Percentiles rank a stretch among this genome's conserved stretches.
Conservation (phyloP, 2,329 filamentous ascomycete species). For the Monosporascus sp. region DNA sequence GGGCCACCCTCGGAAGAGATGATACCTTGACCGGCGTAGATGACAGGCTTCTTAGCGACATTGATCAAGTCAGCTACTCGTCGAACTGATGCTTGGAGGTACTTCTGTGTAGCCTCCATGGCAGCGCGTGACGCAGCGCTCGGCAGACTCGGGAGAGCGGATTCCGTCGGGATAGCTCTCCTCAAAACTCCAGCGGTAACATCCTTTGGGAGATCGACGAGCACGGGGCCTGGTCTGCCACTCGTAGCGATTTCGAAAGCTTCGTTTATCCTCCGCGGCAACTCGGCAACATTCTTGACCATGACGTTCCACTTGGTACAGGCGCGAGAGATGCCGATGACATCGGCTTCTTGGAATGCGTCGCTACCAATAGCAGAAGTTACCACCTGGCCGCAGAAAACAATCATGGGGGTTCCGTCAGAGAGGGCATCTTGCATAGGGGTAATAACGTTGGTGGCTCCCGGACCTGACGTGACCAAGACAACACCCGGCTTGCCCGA, state of each 20-base stretch:
- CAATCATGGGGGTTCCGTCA: too few species aligned
- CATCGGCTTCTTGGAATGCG: slow-evolving; percentile 96
- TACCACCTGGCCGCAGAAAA: too few species aligned
- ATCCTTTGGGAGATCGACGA: slow-evolving; percentile 95
- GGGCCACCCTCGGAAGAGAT: slow-evolving; percentile 75
- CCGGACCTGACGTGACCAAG: slow-evolving; percentile 91
- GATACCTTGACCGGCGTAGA: slow-evolving; percentile 91
- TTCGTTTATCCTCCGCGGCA: slow-evolving; percentile 92
- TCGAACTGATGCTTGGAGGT: slow-evolving; percentile 67
- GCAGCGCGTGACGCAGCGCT: slow-evolving; percentile 82
- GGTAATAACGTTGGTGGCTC: slow-evolving; percentile 93
- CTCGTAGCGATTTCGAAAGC: slow-evolving; percentile 97
- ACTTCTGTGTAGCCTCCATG: slow-evolving; percentile 63
- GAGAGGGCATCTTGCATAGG: too few species aligned
- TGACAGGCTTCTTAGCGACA: slow-evolving; percentile 84
- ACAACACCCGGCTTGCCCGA: slow-evolving; percentile 94
- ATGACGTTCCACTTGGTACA: slow-evolving; percentile 99
- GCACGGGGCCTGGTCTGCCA: slow-evolving; percentile 86
- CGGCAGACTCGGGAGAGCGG: slow-evolving; percentile 71
- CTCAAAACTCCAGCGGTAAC: slow-evolving; percentile 81
- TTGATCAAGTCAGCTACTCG: slow-evolving; percentile 82
- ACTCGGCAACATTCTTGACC: slow-evolving; percentile 91
- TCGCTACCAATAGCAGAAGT: too few species aligned
- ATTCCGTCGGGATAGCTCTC: slow-evolving; percentile 72
- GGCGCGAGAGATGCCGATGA: slow-evolving; percentile 85